Conservation (phyloP, 2,329 filamentous ascomycete species). For the Clonostachys byssicola region DNA sequence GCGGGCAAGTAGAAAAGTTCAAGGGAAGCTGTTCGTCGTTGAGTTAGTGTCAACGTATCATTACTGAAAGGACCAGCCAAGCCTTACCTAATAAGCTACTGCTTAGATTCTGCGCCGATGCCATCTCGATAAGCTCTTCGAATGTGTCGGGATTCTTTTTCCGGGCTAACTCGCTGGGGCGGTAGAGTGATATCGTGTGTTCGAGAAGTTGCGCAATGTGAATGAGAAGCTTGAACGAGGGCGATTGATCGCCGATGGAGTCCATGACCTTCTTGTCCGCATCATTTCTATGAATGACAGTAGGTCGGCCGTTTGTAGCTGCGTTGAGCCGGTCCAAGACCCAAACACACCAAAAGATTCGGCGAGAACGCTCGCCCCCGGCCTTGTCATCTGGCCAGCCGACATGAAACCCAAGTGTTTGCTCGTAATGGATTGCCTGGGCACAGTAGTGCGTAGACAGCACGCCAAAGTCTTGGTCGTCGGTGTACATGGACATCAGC, state of each 20-base stretch:
- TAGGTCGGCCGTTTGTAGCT: constrained; percentile 12
- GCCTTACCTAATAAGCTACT: constrained; percentile 8
- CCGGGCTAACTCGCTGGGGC: constrained; percentile 5
- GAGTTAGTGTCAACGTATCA: background rate
- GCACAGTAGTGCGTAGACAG: constrained; percentile 10
- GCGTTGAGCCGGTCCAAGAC: constrained; percentile 13
- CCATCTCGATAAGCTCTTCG: constrained; percentile 7
- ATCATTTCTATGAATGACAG: constrained; percentile 13
- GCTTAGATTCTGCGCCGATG: constrained; percentile 6
- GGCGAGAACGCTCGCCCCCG: constrained; percentile 7
- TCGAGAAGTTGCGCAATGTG: constrained; percentile 11
- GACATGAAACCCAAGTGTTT: constrained; percentile 13
- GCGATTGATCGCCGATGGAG: constrained; percentile 10
- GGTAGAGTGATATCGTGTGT: constrained; percentile 12
- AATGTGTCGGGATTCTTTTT: constrained; percentile 6
- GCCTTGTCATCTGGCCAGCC: constrained; percentile 12
- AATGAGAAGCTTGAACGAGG: constrained; percentile 13
- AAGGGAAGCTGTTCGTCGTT: constrained; percentile 5
- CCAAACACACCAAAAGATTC: constrained; percentile 15
- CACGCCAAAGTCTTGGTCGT: constrained; percentile 7
- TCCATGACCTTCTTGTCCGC: constrained; percentile 10
- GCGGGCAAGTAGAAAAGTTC: constrained; percentile 13
- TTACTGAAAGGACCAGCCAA: background rate
- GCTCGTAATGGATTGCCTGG: constrained; percentile 13
- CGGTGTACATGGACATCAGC: constrained; percentile 10